Conservation (phyloP, 805 yeast genomes). For the Clavispora santaluciae region DNA sequence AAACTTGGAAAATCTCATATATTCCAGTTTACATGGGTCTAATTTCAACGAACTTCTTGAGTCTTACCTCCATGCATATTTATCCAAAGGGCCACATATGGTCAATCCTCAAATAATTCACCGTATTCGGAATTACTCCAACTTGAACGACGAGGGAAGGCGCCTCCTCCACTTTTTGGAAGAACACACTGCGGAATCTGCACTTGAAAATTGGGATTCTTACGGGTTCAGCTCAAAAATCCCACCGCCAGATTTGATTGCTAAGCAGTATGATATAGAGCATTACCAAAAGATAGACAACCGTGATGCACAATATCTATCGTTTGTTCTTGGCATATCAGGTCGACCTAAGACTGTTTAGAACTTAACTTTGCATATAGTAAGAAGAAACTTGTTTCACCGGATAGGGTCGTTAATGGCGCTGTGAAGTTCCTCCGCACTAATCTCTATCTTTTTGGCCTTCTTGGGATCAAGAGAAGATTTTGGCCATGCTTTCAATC, state of each 20-base stretch:
- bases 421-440: conserved; percentile 32
- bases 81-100: conserved; percentile 1
- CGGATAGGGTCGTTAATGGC: conserved; percentile 22
- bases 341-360: too few relatives aligned
- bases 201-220: background rate
- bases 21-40: conserved; percentile 8
- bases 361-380: too few relatives aligned
- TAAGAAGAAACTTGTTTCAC: too few relatives aligned
- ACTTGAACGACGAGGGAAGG: conserved; percentile 3
- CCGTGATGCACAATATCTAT: conserved; percentile 23
- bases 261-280: background rate
- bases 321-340: conserved; percentile 10
- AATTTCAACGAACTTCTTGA: conserved; percentile 7
- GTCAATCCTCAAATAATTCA: conserved; percentile 2
- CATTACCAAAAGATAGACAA: conserved; percentile 14
- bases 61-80: conserved; percentile 6
- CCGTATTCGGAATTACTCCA: conserved; percentile 3
- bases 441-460: conserved; percentile 30
- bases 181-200: background rate
- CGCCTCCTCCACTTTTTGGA: conserved; percentile 4
- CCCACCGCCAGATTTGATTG: background rate
- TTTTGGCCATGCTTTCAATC: conserved; percentile 8
- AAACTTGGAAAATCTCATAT: conserved; percentile 20
- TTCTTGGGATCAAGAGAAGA: conserved; percentile 10
- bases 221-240: background rate